These are phyloP conservation scores for Luffa aegyptiaca DNA, from an alignment of 306 rosid genomes.

Conservation along the genomic window DNA sequence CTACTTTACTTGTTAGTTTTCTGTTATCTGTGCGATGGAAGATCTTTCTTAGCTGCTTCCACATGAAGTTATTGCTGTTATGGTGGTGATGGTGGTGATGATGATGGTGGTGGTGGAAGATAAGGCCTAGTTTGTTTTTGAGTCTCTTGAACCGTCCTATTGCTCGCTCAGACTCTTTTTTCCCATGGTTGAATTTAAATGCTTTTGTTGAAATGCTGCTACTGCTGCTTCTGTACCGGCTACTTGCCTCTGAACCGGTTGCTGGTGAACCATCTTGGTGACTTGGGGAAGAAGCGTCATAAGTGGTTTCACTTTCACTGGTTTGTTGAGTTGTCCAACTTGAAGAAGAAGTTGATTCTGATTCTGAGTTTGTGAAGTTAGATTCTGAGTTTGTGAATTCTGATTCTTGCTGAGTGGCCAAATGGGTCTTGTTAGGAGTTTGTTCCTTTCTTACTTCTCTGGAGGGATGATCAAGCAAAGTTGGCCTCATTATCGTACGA, in stretches of 20 bases:
- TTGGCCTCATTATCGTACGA: constrained; percentile 26
- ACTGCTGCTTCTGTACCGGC: neutral
- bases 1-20: neutral
- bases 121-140: constrained; percentile 55
- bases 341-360: constrained; percentile 20
- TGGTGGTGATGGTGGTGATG: constrained; percentile 30
- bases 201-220: constrained; percentile 15
- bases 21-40: constrained; percentile 15
- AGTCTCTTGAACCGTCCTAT: constrained; percentile 40
- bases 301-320: neutral
- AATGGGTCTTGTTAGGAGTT: neutral
- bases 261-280: constrained; percentile 16
- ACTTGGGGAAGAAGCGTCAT: constrained; percentile 2
- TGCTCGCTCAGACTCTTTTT: constrained; percentile 14
- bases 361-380: too few species aligned
- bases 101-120: constrained; percentile 76
- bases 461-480: constrained; percentile 23
- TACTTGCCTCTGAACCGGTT: constrained; percentile 22
- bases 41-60: constrained; percentile 38
- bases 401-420: constrained; percentile 10
- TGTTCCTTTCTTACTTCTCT: neutral
- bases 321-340: constrained; percentile 23
- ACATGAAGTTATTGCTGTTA: constrained; percentile 13
- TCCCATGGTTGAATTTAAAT: neutral
- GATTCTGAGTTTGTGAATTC: constrained; percentile 20